Conservation (phyloP, 1,139 yeast genomes). For the Hansenula lynferdii region DNA sequence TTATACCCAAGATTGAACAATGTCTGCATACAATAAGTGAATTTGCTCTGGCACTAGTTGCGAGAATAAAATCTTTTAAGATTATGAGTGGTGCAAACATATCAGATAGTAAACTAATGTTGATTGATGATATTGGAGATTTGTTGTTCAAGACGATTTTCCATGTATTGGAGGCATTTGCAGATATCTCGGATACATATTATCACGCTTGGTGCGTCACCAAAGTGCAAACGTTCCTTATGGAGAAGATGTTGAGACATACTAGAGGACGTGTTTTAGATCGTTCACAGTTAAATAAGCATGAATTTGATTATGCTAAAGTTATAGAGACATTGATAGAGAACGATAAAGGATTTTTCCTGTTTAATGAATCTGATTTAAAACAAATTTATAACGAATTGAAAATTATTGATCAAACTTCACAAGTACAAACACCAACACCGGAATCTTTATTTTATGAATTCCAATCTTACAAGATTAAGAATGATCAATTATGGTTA, state of each 20-base stretch:
- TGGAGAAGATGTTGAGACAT: constrained; percentile 7
- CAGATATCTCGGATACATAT: constrained; percentile 13
- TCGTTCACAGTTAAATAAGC: neutral
- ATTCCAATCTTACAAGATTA: constrained; percentile 1
- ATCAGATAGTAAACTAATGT: neutral
- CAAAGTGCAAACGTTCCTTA: constrained; percentile 15
- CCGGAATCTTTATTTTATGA: neutral
- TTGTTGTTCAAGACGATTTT: constrained; percentile 1
- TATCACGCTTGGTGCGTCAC: constrained; percentile 20
- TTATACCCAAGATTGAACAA: constrained; percentile 18
- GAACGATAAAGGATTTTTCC: constrained; percentile 11
- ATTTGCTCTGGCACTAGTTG: constrained; percentile 9
- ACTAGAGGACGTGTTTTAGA: constrained; percentile 10
- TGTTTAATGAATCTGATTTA: constrained; percentile 9
- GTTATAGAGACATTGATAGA: constrained; percentile 7
- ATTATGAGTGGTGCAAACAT: constrained; percentile 4
- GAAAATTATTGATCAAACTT: constrained; percentile 1
- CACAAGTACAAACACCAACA: neutral
- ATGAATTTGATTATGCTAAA: constrained; percentile 10
- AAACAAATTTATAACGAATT: constrained; percentile 6
- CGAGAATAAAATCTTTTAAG: constrained; percentile 15
- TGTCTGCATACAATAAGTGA: constrained; percentile 16
- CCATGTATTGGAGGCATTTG: constrained; percentile 8
- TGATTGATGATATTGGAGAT: constrained; percentile 10
- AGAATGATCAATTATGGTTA: constrained; percentile 18